Evolutionary conservation across 2,329 filamentous ascomycete species (phyloP), one percentile per base, ranked within the genome.

Genomic region (Tolypocladium capitatum): DNA sequence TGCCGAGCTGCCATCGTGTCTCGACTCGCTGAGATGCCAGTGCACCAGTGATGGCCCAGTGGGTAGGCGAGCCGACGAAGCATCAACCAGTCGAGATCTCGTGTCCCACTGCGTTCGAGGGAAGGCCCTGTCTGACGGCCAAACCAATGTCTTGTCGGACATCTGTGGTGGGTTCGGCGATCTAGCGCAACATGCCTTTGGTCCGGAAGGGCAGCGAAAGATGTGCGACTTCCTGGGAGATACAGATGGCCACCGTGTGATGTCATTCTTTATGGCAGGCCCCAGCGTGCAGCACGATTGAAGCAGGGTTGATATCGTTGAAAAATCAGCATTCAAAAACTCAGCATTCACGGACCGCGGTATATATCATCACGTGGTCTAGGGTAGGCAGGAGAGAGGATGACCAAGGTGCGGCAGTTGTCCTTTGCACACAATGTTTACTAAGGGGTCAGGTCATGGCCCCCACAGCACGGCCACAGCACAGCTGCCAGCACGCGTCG

Each of bases 21-120:
- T 78, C 21, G 57, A 61, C n/a, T 53, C 59, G 1, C 67, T 75
- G 48, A 59, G 62, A 46, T 54, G 54, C 42, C 60, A 65, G 49
- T 52, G 35, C 30, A 46, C 10, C 11, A 35, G 18, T 35, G n/a
- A 28, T 18, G 38, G 20, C 20, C 36, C 41, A 7, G 31, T 32
- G n/a, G 27, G 36, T 16, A 43, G 48, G 27, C 46, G 32, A 14
- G 33, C 14, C 13, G 46, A 51, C 24, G 40, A 10, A 4, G n/a
- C 45, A 11, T 18, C 27, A 20, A 45, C 45, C 35, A 16, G 31
- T 38, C 36, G 43, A 18, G 49, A 51, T 8, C 47, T 63, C 32
- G 45, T 56, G 10, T 43, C 52, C 9, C 51, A 53, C 41, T 65
- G 63, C 48, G 56, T 60, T 10, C 35, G 50, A 34, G 65, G 61